Base-by-base conservation (phyloP, 352 stramenopile species). In the Aphanomyces cochlioides region DNA sequence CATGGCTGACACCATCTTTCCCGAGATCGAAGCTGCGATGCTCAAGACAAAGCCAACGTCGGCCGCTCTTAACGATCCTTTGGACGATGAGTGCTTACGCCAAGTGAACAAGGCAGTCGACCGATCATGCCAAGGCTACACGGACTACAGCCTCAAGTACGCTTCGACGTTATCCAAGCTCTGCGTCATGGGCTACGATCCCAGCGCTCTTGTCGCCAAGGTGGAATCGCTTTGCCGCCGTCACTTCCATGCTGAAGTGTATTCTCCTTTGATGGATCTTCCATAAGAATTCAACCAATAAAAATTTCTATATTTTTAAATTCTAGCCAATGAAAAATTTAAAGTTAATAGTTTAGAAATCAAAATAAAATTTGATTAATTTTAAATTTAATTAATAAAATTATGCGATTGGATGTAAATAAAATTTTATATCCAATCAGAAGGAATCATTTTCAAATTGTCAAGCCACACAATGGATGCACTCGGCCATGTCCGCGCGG, bases 1-100 rank as follows among this genome's bases (percentile, higher is more conserved):
- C 69, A 59, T 60, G 8, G 77, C 78, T 19, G 84, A 93, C 69
- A 60, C 74, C 15, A 75, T 90, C 37, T 90, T 92, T 58, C 70
- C 80, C 56, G 78, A 74, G 2, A 85, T 90, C 36, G 67, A 72
- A 7, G 48, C 63, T 6, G 48, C 17, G 4, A 66, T 66, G 34
- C 61, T 72, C 7, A 21, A 13, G 7, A 19, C 40, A 2, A 43
- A 40, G n/a, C 56, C 61, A 15, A 45, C 47, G 34, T 15, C 66
- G 3, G 5, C 72, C 2, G 37, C 54, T 10, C 56, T 36, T 7
- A 10, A 28, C 40, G 59, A 67, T 50, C 57, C 38, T n/a, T 34
- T 70, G 17, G 47, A 50, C 65, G 65, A 67, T 37, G 17, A 19
- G 3, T 67, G 59, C 59, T 37, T 56, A 7, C 59, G 59, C 39